Evolutionary conservation across 1,139 yeast genomes (phyloP).

Genomic region (Zhuliangozyma blackwelliae): DNA sequence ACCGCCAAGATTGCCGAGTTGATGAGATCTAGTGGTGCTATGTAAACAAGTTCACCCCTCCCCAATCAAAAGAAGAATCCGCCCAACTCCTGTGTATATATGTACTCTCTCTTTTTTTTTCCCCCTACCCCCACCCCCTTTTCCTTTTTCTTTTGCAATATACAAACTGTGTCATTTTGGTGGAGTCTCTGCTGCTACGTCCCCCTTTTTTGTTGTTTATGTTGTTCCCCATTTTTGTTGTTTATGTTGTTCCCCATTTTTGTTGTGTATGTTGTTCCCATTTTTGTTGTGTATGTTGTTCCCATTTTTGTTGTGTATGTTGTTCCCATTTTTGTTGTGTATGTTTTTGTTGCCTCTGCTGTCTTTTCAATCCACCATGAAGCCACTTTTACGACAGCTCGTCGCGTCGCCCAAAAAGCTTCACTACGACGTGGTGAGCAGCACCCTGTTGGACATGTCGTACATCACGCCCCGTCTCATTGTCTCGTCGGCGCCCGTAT

Average conservation of each 20-base stretch:
- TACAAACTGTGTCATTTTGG: too few species aligned
- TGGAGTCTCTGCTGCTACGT: too few species aligned
- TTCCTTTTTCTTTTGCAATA: too few species aligned
- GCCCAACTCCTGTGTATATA: too few species aligned
- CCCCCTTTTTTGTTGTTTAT: neutral
- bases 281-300: neutral
- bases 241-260: neutral
- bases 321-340: neutral
- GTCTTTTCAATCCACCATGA: slow-evolving; percentile 5
- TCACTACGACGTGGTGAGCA: slow-evolving; percentile 15
- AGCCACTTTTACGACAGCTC: slow-evolving; percentile 13
- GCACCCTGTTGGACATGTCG: slow-evolving; percentile 51
- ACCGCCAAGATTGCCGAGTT: slow-evolving; percentile 42
- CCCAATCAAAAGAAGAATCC: too few species aligned
- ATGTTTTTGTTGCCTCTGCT: neutral
- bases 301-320: neutral
- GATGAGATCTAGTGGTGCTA: slow-evolving; percentile 29
- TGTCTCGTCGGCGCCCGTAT: slow-evolving; percentile 73
- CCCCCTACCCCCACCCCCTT: too few species aligned
- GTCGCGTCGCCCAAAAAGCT: slow-evolving; percentile 23
- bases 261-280: neutral
- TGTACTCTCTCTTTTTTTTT: too few species aligned
- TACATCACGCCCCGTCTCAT: slow-evolving; percentile 58
- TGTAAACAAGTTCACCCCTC: slow-evolving; percentile 8
- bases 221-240: neutral